Conservation (phyloP, 2,329 filamentous ascomycete species). For the Lojkania enalia region DNA sequence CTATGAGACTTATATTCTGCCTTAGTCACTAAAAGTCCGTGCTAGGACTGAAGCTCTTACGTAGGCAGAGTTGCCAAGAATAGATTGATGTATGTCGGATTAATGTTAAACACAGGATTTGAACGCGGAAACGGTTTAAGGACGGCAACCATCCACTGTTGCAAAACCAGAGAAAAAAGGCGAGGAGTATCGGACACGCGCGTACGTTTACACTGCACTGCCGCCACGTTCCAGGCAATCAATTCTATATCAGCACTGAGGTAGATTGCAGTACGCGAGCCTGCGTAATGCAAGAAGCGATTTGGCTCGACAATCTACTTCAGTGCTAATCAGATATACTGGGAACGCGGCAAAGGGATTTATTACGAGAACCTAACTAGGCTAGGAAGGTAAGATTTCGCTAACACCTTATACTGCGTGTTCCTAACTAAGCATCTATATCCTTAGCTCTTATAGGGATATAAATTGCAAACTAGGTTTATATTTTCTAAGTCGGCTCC, state of each 20-base stretch:
- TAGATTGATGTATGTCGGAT: too few relatives aligned
- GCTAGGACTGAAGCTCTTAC: too few relatives aligned
- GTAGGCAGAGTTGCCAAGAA: too few relatives aligned
- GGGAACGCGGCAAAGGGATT: conserved; percentile 21
- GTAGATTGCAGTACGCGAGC: conserved; percentile 25
- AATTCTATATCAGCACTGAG: conserved; percentile 16
- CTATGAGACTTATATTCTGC: too few relatives aligned
- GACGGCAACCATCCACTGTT: too few relatives aligned
- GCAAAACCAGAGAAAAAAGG: too few relatives aligned
- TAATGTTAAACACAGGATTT: too few relatives aligned
- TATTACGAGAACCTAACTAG: conserved; percentile 21
- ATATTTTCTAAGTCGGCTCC: conserved; percentile 17
- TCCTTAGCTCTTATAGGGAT: conserved; percentile 9
- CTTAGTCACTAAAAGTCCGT: too few relatives aligned
- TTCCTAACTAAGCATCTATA: conserved; percentile 8
- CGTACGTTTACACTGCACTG: too few relatives aligned
- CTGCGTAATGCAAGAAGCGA: conserved; percentile 26
- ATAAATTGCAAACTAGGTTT: conserved; percentile 17
- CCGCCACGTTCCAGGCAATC: conserved; percentile 4
- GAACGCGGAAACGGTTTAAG: too few relatives aligned
- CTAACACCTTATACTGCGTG: conserved; percentile 2
- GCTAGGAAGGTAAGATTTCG: conserved; percentile 18
- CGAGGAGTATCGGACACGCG: too few relatives aligned
- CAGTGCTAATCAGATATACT: conserved; percentile 22
- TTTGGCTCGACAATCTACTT: conserved; percentile 23